Conservation (phyloP, 2,329 filamentous ascomycete genomes). For the Diatrype stigma region DNA sequence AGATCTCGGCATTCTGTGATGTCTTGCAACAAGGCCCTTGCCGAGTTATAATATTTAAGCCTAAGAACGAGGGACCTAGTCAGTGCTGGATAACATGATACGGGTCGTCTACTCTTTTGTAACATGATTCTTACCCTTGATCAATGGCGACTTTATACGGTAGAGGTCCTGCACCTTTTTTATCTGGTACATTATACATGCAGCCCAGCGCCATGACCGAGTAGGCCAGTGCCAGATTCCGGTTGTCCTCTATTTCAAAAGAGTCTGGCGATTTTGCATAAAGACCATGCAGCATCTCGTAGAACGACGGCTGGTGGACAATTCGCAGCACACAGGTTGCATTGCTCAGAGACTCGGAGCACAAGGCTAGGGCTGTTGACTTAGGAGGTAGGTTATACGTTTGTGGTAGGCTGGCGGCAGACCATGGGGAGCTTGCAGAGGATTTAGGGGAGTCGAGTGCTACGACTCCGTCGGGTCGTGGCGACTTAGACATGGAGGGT, state of each 20-base stretch:
- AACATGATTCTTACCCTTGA: conserved; percentile 47
- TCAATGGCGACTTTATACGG: conserved; percentile 41
- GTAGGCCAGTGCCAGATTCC: conserved; percentile 57
- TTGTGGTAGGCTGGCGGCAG: conserved; percentile 43
- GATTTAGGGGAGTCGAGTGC: conserved; percentile 69
- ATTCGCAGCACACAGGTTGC: conserved; percentile 48
- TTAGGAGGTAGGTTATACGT: conserved; percentile 67
- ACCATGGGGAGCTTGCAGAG: conserved; percentile 59
- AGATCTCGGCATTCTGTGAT: conserved; percentile 69
- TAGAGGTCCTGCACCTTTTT: conserved; percentile 14
- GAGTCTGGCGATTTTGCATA: conserved; percentile 57
- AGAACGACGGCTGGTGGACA: conserved; percentile 69
- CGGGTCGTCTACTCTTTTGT: neutral
- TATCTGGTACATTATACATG: conserved; percentile 44
- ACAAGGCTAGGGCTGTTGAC: conserved; percentile 43
- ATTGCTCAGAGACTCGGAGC: conserved; percentile 33
- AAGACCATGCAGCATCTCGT: conserved; percentile 61
- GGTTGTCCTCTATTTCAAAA: conserved; percentile 52
- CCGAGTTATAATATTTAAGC: conserved; percentile 68
- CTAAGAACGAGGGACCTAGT: conserved; percentile 39
- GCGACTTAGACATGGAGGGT: conserved; percentile 52
- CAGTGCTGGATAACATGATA: conserved; percentile 8
- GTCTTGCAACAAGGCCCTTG: conserved; percentile 61
- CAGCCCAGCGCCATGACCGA: conserved; percentile 57
- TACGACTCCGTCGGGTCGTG: conserved; percentile 44